These are phyloP conservation scores for Umbilicaria muhlenbergii DNA, from an alignment of 495 filamentous ascomycete genomes.

Conservation along the genomic window DNA sequence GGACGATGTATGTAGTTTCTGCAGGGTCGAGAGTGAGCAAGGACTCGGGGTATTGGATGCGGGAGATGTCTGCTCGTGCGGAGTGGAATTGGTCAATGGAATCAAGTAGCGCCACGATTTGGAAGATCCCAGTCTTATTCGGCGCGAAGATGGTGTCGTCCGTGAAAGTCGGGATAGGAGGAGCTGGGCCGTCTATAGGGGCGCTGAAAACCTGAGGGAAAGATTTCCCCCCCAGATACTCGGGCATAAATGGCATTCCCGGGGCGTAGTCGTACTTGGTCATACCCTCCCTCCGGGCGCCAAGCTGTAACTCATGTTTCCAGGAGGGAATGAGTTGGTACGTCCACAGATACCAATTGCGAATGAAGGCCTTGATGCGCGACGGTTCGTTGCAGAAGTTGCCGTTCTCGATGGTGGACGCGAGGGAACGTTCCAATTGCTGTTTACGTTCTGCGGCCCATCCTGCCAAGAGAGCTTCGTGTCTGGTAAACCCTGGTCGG, in stretches of 20 bases:
- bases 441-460: constrained; percentile 28
- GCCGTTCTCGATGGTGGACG: constrained; percentile 20
- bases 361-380: constrained; percentile 17
- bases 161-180: constrained; percentile 1
- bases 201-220: constrained; percentile 18
- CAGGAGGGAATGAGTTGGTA: constrained; percentile 19
- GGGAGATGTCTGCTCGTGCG: too few species aligned
- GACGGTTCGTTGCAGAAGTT: constrained; percentile 17
- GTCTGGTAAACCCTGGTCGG: background rate
- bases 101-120: constrained; percentile 1
- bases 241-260: constrained; percentile 22
- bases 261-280: constrained; percentile 13
- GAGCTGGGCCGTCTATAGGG: background rate
- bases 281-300: constrained; percentile 13
- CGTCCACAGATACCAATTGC: constrained; percentile 20
- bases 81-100: too few species aligned
- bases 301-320: constrained; percentile 15
- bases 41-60: too few species aligned
- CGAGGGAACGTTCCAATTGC: constrained; percentile 21
- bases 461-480: constrained; percentile 14
- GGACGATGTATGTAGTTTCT: background rate
- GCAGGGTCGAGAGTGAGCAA: background rate
- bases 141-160: constrained; percentile 6
- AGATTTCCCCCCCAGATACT: constrained; percentile 15
- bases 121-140: constrained; percentile 3